Conservation (phyloP, 164 flowering plant species). For the Piper longum region DNA sequence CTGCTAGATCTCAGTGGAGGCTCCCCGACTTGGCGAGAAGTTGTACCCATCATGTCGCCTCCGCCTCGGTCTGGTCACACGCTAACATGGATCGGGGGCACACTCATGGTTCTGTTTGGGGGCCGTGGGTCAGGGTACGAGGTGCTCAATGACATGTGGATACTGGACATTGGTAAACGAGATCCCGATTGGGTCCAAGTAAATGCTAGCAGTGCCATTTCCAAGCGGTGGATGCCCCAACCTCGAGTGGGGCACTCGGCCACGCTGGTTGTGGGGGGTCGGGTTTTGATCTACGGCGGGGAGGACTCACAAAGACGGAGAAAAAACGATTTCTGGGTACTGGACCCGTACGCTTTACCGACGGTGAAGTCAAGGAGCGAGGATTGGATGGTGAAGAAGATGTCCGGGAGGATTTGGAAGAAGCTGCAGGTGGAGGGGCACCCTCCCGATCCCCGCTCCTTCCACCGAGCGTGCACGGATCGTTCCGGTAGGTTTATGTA, state of each 20-base stretch:
- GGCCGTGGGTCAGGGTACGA: conserved; percentile 80
- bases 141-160: conserved; percentile 77
- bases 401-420: conserved; percentile 43
- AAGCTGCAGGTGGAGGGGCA: conserved; percentile 37
- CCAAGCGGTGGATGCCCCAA: conserved; percentile 33
- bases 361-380: conserved; percentile 12
- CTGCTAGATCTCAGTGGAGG: conserved; percentile 53
- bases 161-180: conserved; percentile 34
- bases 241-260: conserved; percentile 96
- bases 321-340: conserved; percentile 76
- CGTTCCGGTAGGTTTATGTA: conserved; percentile 45
- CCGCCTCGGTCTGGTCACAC: conserved; percentile 93
- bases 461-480: conserved; percentile 76
- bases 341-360: conserved; percentile 37
- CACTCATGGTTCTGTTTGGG: conserved; percentile 52
- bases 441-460: conserved; percentile 44
- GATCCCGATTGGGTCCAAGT: conserved; percentile 37
- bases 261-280: conserved; percentile 53
- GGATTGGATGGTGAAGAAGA: conserved; percentile 8
- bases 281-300: conserved; percentile 69
- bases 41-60: conserved; percentile 37
- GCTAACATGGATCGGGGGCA: conserved; percentile 47
- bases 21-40: conserved; percentile 51
- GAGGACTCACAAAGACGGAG: conserved; percentile 69
- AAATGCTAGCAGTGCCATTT: conserved; percentile 29